Conservation (phyloP, 176 grass and related monocot genomes). For the Phoenix roebelenii region DNA sequence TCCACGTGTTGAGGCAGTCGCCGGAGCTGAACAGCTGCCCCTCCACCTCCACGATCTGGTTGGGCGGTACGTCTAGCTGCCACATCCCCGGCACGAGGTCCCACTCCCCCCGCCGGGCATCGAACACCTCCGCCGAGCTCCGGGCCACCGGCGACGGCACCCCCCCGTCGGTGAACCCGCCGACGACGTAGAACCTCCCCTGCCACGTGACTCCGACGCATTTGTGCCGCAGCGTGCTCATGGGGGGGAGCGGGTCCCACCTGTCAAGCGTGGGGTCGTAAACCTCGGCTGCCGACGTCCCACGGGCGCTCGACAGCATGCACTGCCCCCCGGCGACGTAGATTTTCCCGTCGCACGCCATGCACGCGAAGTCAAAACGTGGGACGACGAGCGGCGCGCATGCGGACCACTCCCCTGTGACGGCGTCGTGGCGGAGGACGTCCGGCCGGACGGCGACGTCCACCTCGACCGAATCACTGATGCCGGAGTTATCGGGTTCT, state of each 20-base stretch:
- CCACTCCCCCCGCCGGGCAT: conserved; percentile 27
- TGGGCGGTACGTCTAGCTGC: conserved; percentile 69
- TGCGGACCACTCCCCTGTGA: conserved; percentile 26
- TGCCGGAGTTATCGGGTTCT: background rate
- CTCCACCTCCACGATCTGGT: conserved; percentile 53
- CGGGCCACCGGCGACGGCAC: conserved; percentile 47
- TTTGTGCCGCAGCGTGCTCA: conserved; percentile 53
- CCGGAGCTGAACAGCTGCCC: conserved; percentile 60
- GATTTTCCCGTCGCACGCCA: conserved; percentile 38
- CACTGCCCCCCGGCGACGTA: conserved; percentile 51
- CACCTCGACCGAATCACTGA: background rate
- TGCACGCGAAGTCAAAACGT: conserved; percentile 62
- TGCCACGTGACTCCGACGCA: conserved; percentile 59
- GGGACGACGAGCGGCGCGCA: conserved; percentile 42
- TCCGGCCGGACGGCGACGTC: conserved; percentile 38
- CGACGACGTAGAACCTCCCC: conserved; percentile 60
- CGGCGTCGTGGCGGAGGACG: conserved; percentile 38
- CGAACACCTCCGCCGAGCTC: conserved; percentile 66
- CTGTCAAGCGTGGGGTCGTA: conserved; percentile 22
- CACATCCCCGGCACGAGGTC: conserved; percentile 68
- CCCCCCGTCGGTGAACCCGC: conserved; percentile 39
- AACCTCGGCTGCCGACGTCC: conserved; percentile 46
- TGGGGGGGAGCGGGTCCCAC: conserved; percentile 44
- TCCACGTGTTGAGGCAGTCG: conserved; percentile 70
- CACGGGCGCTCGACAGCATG: conserved; percentile 33